Evolutionary conservation across 805 yeast genomes (phyloP), one percentile per base, ranked within the genome.

Genomic region (Spathaspora sp.): DNA sequence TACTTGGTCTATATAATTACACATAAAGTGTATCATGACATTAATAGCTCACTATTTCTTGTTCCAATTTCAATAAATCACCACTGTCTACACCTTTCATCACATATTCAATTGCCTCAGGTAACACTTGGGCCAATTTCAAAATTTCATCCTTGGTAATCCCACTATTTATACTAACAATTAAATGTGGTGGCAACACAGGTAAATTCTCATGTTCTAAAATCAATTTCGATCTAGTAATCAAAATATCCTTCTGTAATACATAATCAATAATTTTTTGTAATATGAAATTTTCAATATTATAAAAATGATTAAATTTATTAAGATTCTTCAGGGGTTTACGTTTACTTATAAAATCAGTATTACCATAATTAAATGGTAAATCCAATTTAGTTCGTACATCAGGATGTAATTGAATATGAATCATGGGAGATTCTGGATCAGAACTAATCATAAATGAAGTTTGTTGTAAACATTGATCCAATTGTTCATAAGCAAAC

Each of bases 171-270:
- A 72, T 55, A 45, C 66, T 62, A 9, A 73, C 55, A 57, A 67
- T 60, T 51, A 74, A 67, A 46, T 67, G 72, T 2, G 79, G 79
- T 50, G 62, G 62, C 29, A 58, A 57, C 56, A 75, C 66, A 31
- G 94, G 90, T 54, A 87, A 73, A 48, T 83, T 70, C 64, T 91
- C 97, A 62, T 86, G 96, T 57, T 81, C 84, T 50, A 85, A 72
- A 11, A 90, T 77, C 52, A 76, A 75, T 52, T 82, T 82, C 26
- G 83, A 74, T 60, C 96, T 82, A 10, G 81, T 76, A 46, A 92
- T 76, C 54, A 90, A 76, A 16, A 89, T 74, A 14, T 81, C 79
- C 16, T 76, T 66, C 10, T 64, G 61, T 50, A 87, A 74, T 9
- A 82, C 72, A 19, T 67, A 66, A 59, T 87, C 85, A 29, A 89